Percentiles rank a stretch among this genome's conserved stretches.
Conservation (phyloP, 73 alveolate species). For the Stentor coeruleus region DNA sequence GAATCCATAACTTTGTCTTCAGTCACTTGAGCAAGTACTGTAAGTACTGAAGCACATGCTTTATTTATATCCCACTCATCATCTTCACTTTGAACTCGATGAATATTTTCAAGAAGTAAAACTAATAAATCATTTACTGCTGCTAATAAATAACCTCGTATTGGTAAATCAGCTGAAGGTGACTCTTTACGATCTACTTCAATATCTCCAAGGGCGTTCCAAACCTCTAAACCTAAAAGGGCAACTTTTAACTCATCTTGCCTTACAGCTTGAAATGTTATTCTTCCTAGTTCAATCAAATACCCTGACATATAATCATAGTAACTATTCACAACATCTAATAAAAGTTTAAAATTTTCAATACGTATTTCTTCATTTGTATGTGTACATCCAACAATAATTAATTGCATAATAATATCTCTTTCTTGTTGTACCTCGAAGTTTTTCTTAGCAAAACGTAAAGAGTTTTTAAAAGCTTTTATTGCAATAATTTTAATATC, state of each 20-base stretch:
- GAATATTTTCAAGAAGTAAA: slow-evolving; percentile 30
- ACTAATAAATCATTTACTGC: slow-evolving; percentile 18
- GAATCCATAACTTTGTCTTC: not conserved
- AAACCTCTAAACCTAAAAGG: slow-evolving; percentile 50
- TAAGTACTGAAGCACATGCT: not conserved
- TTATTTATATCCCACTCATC: slow-evolving; percentile 9
- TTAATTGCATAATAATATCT: slow-evolving; percentile 43
- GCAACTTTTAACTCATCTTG: slow-evolving; percentile 39
- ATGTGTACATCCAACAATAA: slow-evolving; percentile 22
- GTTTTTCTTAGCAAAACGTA: slow-evolving; percentile 47
- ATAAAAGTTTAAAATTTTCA: slow-evolving; percentile 37
- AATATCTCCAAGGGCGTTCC: slow-evolving; percentile 62
- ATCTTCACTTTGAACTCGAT: slow-evolving; percentile 36
- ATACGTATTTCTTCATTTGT: slow-evolving; percentile 33
- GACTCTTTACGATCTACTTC: slow-evolving; percentile 30
- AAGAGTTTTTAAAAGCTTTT: slow-evolving; percentile 42
- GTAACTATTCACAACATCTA: slow-evolving; percentile 48
- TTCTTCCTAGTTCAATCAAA: slow-evolving; percentile 30
- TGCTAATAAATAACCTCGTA: slow-evolving; percentile 29
- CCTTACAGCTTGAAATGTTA: slow-evolving; percentile 37
- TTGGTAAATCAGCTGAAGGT: slow-evolving; percentile 1
- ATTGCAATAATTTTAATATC: slow-evolving; percentile 46
- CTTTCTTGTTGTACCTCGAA: slow-evolving; percentile 40
- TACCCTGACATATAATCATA: slow-evolving; percentile 31
- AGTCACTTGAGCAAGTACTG: not conserved